A percentile compares a stretch with the other conserved stretches of the same genome.
phyloP scores from a whole-genome alignment of 192 early-diverging fungal genomes.

The Diversispora epigaea region DNA sequence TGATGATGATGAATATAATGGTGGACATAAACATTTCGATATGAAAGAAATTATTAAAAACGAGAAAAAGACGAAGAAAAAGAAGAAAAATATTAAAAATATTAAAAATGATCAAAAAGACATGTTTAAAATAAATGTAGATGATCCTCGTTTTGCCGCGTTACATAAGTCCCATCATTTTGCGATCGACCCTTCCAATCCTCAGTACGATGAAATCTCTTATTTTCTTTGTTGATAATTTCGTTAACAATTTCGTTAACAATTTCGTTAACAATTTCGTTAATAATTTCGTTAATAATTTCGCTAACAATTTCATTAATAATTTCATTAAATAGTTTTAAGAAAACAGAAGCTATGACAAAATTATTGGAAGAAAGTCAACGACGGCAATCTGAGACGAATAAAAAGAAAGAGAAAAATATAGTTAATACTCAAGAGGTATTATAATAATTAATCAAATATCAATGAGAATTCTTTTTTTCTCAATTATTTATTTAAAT shows the following conservation, averaged over 20 bases:
- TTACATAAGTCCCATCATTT: constrained; percentile 82
- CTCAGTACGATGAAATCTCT: constrained; percentile 70
- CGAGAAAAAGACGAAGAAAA: constrained; percentile 83
- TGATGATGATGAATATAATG: constrained; percentile 55
- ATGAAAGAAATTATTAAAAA: constrained; percentile 82
- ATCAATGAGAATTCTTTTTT: no score
- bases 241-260: background rate
- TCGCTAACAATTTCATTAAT: background rate
- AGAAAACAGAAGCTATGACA: constrained; percentile 79
- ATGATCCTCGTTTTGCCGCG: constrained; percentile 83
- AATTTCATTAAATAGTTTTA: constrained; percentile 52
- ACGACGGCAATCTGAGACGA: constrained; percentile 34
- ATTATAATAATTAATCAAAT: constrained; percentile 32
- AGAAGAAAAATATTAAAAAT: constrained; percentile 55
- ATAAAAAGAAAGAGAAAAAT: constrained; percentile 37
- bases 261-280: background rate
- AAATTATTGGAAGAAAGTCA: constrained; percentile 65
- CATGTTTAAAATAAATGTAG: constrained; percentile 82
- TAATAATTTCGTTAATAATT: background rate
- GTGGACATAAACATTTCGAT: constrained; percentile 77
- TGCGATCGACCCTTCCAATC: constrained; percentile 94
- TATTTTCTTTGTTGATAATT: background rate
- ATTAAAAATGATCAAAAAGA: constrained; percentile 66
- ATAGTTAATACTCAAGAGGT: constrained; percentile 28
- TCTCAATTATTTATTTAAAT: constrained; percentile 14